Evolutionary conservation across 306 rosid species (phyloP), one percentile per base, ranked within the genome.

Genomic region (Dicorynia guianensis): DNA sequence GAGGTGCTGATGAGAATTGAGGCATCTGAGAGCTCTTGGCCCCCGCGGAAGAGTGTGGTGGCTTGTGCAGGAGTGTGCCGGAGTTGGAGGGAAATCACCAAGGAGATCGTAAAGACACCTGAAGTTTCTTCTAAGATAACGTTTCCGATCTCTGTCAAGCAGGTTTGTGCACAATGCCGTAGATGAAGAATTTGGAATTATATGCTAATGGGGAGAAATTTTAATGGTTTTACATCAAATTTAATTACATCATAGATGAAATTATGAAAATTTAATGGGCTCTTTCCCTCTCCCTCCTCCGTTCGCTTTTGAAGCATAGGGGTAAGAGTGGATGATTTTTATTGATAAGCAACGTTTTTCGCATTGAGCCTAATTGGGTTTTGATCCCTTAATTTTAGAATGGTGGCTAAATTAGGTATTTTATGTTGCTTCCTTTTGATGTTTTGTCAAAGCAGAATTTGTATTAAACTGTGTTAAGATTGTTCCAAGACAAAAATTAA

Each of bases 21-120:
- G 78, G 85, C 87, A 0, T 85, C 98, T 5, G 99, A 96, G 84
- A 84, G 59, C 15, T 47, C 88, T 3, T 96, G 99, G 99, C 99
- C 99, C 4, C 88, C 83, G 6, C 81, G 99, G 56, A 88, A 84
- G 84, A 88, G 74, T 80, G 99, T 96, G 6, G 96, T 92, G 56
- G 93, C 96, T 5, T 92, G 98, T 57, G 97, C 99, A 18, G 97
- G 98, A 15, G 99, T 96, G 0, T 93, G 99, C 78, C 89, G 98
- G 74, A 90, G 91, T 64, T 96, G 99, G 99, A 85, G 99, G 17
- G 68, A 74, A 11, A 83, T 90, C 72, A 89, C 93, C 0, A 89
- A 83, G 72, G 98, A 93, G 79, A 90, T 93, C 77, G 98, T 96
- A n/a, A 84, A 82, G 76, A 69, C 83, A 5, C 99, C 96, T 4